Conservation (phyloP, 2,329 filamentous ascomycete species). For the Fusarium abutilonis region DNA sequence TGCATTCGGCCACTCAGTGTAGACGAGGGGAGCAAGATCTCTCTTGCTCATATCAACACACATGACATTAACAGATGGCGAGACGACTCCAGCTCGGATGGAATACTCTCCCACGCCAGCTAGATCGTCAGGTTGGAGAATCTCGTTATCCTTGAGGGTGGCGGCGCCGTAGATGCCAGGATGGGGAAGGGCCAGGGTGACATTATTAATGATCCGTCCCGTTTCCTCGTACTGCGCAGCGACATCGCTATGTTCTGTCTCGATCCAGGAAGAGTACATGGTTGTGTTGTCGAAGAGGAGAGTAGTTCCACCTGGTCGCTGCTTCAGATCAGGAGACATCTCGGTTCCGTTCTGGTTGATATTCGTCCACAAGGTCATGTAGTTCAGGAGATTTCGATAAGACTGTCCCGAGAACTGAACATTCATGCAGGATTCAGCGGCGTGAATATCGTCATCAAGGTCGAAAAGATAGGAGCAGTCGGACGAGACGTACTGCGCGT, state of each 20-base stretch:
- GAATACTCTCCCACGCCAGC: constrained; percentile 74
- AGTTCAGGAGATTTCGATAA: constrained; percentile 75
- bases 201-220: constrained; percentile 74
- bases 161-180: constrained; percentile 73
- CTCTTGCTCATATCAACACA: constrained; percentile 71
- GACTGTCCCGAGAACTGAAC: constrained; percentile 75
- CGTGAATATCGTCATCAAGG: constrained; percentile 51
- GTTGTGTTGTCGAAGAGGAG: constrained; percentile 79
- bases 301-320: constrained; percentile 68
- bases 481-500: constrained; percentile 63
- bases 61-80: constrained; percentile 75
- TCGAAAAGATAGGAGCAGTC: constrained; percentile 71
- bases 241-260: constrained; percentile 63
- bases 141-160: constrained; percentile 67
- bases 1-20: constrained; percentile 65
- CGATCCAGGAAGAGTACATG: constrained; percentile 74
- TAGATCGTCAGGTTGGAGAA: constrained; percentile 74
- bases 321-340: constrained; percentile 51
- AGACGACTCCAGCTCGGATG: constrained; percentile 74
- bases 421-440: constrained; percentile 69
- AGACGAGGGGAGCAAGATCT: constrained; percentile 73
- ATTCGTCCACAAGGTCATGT: constrained; percentile 64
- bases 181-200: constrained; percentile 82
- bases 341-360: constrained; percentile 57
- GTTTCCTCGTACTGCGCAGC: constrained; percentile 59